Base-by-base conservation (phyloP, 208 protist genomes). In the Leishmania turanica region DNA sequence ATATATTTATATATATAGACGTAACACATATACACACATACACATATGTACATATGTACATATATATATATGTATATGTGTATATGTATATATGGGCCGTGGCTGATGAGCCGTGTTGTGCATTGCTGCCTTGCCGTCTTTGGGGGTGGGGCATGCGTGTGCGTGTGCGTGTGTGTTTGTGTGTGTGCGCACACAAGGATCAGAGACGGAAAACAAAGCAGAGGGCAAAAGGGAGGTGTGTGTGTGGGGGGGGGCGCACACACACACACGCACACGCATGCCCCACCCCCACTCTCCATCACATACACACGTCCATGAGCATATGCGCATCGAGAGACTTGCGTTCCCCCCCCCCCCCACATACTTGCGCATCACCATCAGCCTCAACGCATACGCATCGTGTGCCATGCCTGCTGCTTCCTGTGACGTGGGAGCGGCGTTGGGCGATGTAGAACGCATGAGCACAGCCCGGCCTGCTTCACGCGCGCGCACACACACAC, bases 361-460 rank as follows among this genome's bases (percentile, higher is more conserved):
- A 31, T 66, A 66, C 60, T 66, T 6, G 60, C 27, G 40, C 40
- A 71, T 45, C 37, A 40, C 37, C 8, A n/a, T 37, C 66, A 24
- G 40, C 24, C 15, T 19, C 37, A 47, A 6, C 40, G 37, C 5
- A 4, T 71, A 19, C 24, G 4, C 19, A n/a, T 6, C 21, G 19
- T 49, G 66, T 24, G 37, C 11, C n/a, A 37, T 66, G n/a, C 60
- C n/a, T 66, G 60, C n/a, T 37, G 60, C 60, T 2, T 66, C 24
- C 37, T 49, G 66, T 71, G 66, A n/a, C 24, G 66, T 71, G 19
- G 15, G 66, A 31, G 66, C 49, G 66, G 42, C 7, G 17, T 40
- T 47, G 66, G 31, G 75, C n/a, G 34, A 49, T 9, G 37, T 64
- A 72, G 49, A 76, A n/a, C 24, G 42, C 49, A 64, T 78, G 64